Conservation (phyloP, 1,284 basidiomycete genomes). For the Melanopsichium pennsylvanicum region DNA sequence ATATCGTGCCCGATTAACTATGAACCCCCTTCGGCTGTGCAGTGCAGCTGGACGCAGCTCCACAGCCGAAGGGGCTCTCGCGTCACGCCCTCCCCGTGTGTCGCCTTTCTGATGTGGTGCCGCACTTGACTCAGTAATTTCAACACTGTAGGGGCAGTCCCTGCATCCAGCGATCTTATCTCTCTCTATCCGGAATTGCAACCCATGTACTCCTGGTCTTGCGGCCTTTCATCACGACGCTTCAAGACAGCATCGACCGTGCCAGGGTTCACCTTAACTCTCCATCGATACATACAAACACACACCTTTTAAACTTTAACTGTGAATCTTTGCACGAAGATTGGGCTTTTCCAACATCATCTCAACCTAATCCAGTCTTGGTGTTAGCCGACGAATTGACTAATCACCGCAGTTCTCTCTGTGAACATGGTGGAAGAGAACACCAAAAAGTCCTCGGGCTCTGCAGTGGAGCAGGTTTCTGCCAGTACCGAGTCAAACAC, state of each 20-base stretch:
- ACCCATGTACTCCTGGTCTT: too few relatives aligned
- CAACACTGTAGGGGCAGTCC: too few relatives aligned
- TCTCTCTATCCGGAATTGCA: not conserved
- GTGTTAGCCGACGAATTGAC: not conserved
- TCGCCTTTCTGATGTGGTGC: too few relatives aligned
- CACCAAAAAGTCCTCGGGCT: not conserved
- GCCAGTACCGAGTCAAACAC: not conserved
- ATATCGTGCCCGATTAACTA: not conserved
- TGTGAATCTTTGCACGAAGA: too few relatives aligned
- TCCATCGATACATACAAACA: not conserved
- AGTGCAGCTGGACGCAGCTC: not conserved
- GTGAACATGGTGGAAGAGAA: constrained; percentile 11
- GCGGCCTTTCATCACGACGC: too few relatives aligned
- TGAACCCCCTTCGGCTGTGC: not conserved
- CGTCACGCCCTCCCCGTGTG: not conserved
- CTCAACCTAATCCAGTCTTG: not conserved
- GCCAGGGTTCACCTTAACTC: too few relatives aligned
- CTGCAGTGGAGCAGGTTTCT: not conserved
- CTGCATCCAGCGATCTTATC: not conserved
- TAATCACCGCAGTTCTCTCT: too few relatives aligned
- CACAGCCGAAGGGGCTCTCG: constrained; percentile 13
- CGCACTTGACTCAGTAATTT: too few relatives aligned
- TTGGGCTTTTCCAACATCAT: too few relatives aligned
- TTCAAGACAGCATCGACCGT: too few relatives aligned
- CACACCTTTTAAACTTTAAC: too few relatives aligned